Evolutionary conservation across 2,329 filamentous ascomycete genomes (phyloP), one percentile per base, ranked within the genome.

Genomic region (Westerdykella ornata): DNA sequence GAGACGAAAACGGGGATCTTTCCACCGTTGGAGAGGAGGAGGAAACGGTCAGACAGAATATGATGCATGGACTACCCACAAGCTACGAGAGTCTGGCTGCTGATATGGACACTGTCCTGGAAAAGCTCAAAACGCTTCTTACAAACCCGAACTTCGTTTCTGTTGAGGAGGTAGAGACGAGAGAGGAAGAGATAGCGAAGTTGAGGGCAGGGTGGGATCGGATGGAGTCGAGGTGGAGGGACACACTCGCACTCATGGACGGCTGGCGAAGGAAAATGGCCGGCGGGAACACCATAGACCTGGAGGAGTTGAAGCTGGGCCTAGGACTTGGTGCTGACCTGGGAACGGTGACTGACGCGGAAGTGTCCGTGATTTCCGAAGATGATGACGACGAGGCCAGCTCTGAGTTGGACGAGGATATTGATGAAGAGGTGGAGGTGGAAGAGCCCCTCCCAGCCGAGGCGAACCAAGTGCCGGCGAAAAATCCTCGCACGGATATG

Each of bases 81-180:
- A 76, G 76, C 13, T 80, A 87, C 53, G 84, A 89, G 34, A 76
- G 72, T 5, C 67, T 97, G 46, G 80, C 84, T 1, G 61, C 69
- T 7, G 85, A 94, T 49, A 79, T 96, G 68, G 82, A 89, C 39
- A 72, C 72, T 5, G 81, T 94, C 8, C 74, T 97, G 45, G 80
- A 85, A 26, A 88, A 94, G 59, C 76, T 98, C 49, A 79, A 85
- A 50, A 84, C 77, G 2, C 78, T 98, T 29, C 73, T 98, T 34
- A 96, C 88, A 7, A 97, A 97, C 58, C 92, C 92, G 1, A 94
- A 89, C 2, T 98, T 97, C 62, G 92, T 96, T 12, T 86, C 90
- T 0, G 80, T 97, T 16, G 92, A 97, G 56, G 92, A 97, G 63
- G 88, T 98, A 2, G 83, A 94, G 58, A 70, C 88, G n/a, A 81